Percentiles rank a stretch among this genome's conserved stretches.
phyloP scores from a whole-genome alignment of 768 basidiomycete species.

The Agrocybe pediades region DNA sequence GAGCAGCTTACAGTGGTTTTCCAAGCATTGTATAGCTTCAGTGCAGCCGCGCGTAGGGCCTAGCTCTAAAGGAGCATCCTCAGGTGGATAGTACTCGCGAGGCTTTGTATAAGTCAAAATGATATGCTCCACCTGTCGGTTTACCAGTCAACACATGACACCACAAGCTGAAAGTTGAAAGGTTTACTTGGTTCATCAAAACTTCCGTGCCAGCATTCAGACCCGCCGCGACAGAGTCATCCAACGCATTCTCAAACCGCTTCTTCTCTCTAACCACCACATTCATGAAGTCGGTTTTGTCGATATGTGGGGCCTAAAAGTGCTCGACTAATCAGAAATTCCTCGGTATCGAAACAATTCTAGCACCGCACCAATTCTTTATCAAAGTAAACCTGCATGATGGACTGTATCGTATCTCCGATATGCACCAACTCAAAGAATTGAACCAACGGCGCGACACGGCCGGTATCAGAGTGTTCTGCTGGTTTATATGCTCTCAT shows the following conservation, averaged over 20 bases:
- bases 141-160: not conserved
- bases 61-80: slow-evolving; percentile 77
- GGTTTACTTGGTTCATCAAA: slow-evolving; percentile 84
- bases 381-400: slow-evolving; percentile 98
- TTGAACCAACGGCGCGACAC: slow-evolving; percentile 90
- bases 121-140: slow-evolving; percentile 83
- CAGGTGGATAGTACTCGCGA: slow-evolving; percentile 88
- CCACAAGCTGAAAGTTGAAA: not conserved
- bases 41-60: slow-evolving; percentile 84
- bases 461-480: slow-evolving; percentile 78
- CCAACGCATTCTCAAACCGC: slow-evolving; percentile 87
- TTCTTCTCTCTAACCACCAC: slow-evolving; percentile 96
- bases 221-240: slow-evolving; percentile 92
- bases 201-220: slow-evolving; percentile 95
- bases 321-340: not conserved
- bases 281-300: slow-evolving; percentile 92
- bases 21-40: slow-evolving; percentile 88
- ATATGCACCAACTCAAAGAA: slow-evolving; percentile 98
- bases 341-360: not conserved
- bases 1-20: slow-evolving; percentile 88
- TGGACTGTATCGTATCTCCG: slow-evolving; percentile 95
- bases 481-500: slow-evolving; percentile 91
- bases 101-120: slow-evolving; percentile 81
- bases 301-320: slow-evolving; percentile 78
- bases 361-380: slow-evolving; percentile 77